Conservation (phyloP, 768 basidiomycete genomes). For the Gymnopilus junonius region DNA sequence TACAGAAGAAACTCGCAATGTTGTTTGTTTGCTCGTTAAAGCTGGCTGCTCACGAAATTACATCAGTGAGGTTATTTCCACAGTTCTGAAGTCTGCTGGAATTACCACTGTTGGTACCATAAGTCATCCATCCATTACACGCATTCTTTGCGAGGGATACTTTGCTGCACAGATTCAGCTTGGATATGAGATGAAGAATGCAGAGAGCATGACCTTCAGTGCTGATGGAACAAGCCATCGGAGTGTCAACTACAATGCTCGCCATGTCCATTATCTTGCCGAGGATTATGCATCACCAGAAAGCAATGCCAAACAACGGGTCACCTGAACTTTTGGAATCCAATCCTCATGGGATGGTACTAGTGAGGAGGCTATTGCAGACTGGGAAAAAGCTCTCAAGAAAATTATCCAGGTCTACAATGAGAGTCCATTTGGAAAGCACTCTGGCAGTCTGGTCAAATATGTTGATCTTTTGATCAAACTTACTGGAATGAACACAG, state of each 20-base stretch:
- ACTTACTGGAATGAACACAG: too few species aligned
- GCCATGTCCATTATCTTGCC: constrained; percentile 21
- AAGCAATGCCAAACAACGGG: neutral
- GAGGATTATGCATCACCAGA: constrained; percentile 17
- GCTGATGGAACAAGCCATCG: constrained; percentile 24
- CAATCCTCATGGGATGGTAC: too few species aligned
- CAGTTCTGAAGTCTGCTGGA: too few species aligned
- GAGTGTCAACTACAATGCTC: constrained; percentile 24
- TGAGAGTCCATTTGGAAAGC: constrained; percentile 25
- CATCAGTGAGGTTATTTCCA: neutral
- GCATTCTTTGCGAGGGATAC: constrained; percentile 22
- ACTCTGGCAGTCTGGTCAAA: constrained; percentile 7
- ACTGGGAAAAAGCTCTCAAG: constrained; percentile 20
- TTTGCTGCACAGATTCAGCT: constrained; percentile 28
- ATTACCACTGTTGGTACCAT: too few species aligned
- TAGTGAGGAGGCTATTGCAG: constrained; percentile 26
- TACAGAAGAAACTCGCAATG: neutral
- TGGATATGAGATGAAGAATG: constrained; percentile 22
- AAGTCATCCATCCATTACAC: constrained; percentile 11
- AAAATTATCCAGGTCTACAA: constrained; percentile 23
- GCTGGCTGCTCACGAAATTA: neutral
- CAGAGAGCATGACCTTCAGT: constrained; percentile 22
- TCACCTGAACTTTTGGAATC: constrained; percentile 25
- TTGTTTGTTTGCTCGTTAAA: neutral
- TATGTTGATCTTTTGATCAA: constrained; percentile 22